Evolutionary conservation across 805 yeast species (phyloP).

Genomic region (Spathaspora passalidarum): DNA sequence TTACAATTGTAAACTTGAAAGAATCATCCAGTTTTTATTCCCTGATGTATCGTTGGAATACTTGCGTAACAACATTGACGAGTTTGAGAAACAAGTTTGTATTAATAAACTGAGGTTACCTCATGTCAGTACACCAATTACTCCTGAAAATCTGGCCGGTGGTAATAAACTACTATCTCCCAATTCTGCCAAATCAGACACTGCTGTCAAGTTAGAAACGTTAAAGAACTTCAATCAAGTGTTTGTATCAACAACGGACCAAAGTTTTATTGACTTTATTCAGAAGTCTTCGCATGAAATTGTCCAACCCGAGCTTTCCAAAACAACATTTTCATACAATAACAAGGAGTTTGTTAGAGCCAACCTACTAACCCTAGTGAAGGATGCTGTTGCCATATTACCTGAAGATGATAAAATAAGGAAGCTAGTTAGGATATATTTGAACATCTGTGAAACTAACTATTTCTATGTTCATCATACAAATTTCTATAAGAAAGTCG

Average conservation of each 20-base stretch:
- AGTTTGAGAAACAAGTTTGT: conserved; percentile 11
- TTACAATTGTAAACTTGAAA: conserved; percentile 13
- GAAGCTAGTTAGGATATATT: conserved; percentile 9
- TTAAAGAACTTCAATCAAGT: conserved; percentile 4
- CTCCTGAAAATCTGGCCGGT: neutral
- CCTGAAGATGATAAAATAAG: conserved; percentile 11
- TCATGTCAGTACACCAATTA: neutral
- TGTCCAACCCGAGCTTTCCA: neutral
- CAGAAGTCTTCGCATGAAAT: neutral
- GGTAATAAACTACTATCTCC: neutral
- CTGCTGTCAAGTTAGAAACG: conserved; percentile 1
- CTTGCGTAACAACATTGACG: conserved; percentile 11
- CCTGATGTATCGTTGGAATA: conserved; percentile 8
- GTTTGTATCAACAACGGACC: conserved; percentile 14
- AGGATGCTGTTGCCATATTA: conserved; percentile 10
- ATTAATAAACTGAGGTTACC: neutral
- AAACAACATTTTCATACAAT: conserved; percentile 6
- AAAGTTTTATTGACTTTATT: conserved; percentile 15
- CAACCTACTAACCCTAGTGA: conserved; percentile 7
- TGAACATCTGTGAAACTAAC: conserved; percentile 16
- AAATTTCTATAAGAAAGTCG: conserved; percentile 5
- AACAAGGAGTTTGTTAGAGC: conserved; percentile 5
- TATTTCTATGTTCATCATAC: conserved; percentile 14
- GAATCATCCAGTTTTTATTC: conserved; percentile 11
- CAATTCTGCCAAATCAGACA: neutral